phyloP scores from a whole-genome alignment of 306 rosid genomes.

The Cyamopsis tetragonoloba region DNA sequence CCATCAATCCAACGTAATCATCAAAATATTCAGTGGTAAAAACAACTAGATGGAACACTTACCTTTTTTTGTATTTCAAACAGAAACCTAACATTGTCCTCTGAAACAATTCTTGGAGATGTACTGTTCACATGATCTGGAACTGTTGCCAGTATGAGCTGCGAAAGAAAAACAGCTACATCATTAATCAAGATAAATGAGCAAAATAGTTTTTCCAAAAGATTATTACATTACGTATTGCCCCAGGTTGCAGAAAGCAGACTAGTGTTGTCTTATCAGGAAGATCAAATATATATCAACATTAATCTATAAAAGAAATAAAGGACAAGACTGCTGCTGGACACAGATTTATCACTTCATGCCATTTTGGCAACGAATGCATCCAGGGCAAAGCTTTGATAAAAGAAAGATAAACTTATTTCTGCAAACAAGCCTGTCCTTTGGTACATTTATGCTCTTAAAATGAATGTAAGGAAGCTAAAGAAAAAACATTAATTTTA shows the following conservation, averaged over 20 bases:
- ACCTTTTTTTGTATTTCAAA: conserved; percentile 92
- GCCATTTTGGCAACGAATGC: conserved; percentile 13
- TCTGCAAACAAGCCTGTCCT: neutral
- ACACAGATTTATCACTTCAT: neutral
- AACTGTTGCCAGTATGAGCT: conserved; percentile 79
- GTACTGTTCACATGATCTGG: conserved; percentile 57
- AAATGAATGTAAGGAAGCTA: conserved; percentile 4
- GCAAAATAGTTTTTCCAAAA: neutral
- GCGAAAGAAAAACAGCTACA: conserved; percentile 12
- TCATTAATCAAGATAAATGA: conserved; percentile 18
- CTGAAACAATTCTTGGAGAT: conserved; percentile 74
- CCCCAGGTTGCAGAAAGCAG: conserved; percentile 1
- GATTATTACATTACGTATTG: conserved; percentile 3
- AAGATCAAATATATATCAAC: conserved; percentile 14
- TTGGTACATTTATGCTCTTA: neutral
- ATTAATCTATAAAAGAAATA: conserved; percentile 2
- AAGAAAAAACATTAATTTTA: neutral
- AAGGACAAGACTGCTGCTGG: neutral
- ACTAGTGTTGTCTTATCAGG: conserved; percentile 3
- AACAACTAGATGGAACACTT: conserved; percentile 24
- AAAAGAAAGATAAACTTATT: neutral
- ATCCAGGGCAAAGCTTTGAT: neutral
- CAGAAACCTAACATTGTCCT: conserved; percentile 76
- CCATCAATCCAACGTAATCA: conserved; percentile 29
- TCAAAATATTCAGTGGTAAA: conserved; percentile 14